A percentile compares a stretch with the other conserved stretches of the same genome.
Conservation (phyloP, 192 early-diverging fungal genomes). For the Coemansia sp. region DNA sequence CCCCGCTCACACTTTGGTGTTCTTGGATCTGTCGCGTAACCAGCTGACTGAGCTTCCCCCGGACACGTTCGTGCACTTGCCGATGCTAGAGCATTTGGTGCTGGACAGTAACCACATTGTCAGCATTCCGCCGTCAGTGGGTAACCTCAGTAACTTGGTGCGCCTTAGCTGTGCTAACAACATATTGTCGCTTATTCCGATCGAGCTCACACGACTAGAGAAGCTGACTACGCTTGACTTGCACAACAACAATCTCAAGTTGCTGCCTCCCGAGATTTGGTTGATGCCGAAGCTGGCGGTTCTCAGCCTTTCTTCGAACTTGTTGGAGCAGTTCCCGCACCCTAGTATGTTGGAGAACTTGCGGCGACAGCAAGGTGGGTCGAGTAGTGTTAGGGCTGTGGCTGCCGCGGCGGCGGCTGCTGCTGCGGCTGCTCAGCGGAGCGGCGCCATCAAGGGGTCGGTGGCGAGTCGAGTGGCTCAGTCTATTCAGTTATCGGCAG, state of each 20-base stretch:
- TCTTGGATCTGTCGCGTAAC: conserved; percentile 65
- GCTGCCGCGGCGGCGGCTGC: conserved; percentile 51
- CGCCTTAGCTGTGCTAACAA: conserved; percentile 70
- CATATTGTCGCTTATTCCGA: conserved; percentile 64
- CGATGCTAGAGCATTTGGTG: conserved; percentile 59
- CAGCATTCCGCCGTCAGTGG: conserved; percentile 64
- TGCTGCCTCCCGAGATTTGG: conserved; percentile 78
- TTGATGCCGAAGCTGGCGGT: conserved; percentile 61
- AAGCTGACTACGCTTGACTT: conserved; percentile 67
- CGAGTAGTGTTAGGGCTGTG: conserved; percentile 46
- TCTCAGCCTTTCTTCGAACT: conserved; percentile 81
- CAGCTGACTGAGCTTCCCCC: conserved; percentile 68
- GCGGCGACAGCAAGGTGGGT: conserved; percentile 50
- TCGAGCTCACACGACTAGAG: conserved; percentile 65
- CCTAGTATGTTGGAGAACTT: conserved; percentile 61
- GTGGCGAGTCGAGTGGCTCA: conserved; percentile 23
- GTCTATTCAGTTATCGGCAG: conserved; percentile 27
- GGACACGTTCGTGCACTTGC: conserved; percentile 61
- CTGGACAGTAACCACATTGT: conserved; percentile 74
- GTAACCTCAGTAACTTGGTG: conserved; percentile 56
- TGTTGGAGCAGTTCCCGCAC: conserved; percentile 78
- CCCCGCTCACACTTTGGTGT: conserved; percentile 46
- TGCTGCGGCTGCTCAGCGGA: conserved; percentile 51
- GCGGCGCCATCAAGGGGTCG: conserved; percentile 28
- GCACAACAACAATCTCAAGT: conserved; percentile 74